Evolutionary conservation across 805 yeast species (phyloP), one percentile per base, ranked within the genome.

Genomic region (Scheffersomyces ergatensis): DNA sequence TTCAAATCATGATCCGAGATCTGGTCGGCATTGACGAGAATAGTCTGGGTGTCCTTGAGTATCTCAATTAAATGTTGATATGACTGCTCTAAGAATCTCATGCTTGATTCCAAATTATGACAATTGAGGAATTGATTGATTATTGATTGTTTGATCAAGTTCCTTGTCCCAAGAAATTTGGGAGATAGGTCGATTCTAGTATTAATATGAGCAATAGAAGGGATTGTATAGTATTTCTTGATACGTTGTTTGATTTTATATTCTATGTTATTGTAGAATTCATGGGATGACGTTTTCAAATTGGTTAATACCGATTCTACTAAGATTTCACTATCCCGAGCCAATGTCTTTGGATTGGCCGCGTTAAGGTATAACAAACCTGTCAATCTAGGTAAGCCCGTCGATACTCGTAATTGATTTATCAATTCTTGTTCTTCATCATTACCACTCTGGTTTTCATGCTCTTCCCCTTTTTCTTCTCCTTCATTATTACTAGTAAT

Each of bases 211-310:
- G 47, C 34, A 5, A 56, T 43, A 5, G 60, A 45, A 1, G 73
- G 73, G 24, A 56, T 49, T 1, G 65, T 44, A 44, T 70, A 70
- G 49, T 66, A 70, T 44, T 70, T 70, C 23, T 53, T 58, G 39
- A 51, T 40, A 7, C 76, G 45, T 38, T 62, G 68, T 37, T 58
- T 62, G 23, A 70, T 60, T 25, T 52, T 57, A 39, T 44, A 33
- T 38, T 66, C 71, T 4, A 65, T 59, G 6, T 42, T 47, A 11
- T 56, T 41, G 49, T 70, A 70, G 47, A 66, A 70, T 14, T 65
- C 69, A 9, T 38, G 32, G 2, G 70, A 68, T 4, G 50, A 32
- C 4, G 50, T 16, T 41, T 59, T 63, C 31, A 67, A 44, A 35
- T 54, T 58, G 13, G 64, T 51, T n/a, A 67, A 36, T 11, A 69